Evolutionary conservation across 139 green algal genomes (phyloP), one percentile per base, ranked within the genome.

Genomic region (Ettlia oleoabundans): DNA sequence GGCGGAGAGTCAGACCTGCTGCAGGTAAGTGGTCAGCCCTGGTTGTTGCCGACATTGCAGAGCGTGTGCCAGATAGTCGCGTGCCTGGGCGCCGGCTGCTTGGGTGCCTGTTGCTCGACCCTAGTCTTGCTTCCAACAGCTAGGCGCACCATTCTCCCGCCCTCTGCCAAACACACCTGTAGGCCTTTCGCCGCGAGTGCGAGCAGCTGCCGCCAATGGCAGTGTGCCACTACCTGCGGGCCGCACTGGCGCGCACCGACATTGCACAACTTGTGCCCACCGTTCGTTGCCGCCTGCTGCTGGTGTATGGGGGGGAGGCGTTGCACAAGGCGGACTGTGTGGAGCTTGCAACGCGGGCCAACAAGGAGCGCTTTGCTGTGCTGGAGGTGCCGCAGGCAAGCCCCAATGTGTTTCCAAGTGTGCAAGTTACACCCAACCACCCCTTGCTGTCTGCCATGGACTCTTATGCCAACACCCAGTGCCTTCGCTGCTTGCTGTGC

Each of bases 261-360:
- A 24, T 86, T 8, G 26, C 26, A 10, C 28, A 47, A 0, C 6
- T 28, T n/a, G 22, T 90, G 47, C 63, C 69, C 1, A 41, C 80
- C 5, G 8, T 90, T 1, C 52, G 61, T 40, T 84, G 78, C 61
- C 61, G 84, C 43, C 19, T 82, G 76, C 65, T 90, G 78, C 38
- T 90, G 30, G 18, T 90, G 33, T 86, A 62, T 82, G 86, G 86
- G 13, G 71, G 77, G 15, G 63, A 90, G 21, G 51, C 76, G 41
- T 40, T 85, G 42, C 86, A 88, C 61, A 52, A 71, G 61, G 32
- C 28, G 21, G 86, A 90, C 62, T 73, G 84, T 66, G 7, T 80
- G 35, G 70, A 88, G 40, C 52, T 88, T n/a, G 76, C 84, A 47
- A 70, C 32, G 38, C 13, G 38, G 24, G 37, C 73, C 3, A 62